phyloP scores from a whole-genome alignment of 2,329 filamentous ascomycete genomes.

The Ceratocystis cacaofunesta region DNA sequence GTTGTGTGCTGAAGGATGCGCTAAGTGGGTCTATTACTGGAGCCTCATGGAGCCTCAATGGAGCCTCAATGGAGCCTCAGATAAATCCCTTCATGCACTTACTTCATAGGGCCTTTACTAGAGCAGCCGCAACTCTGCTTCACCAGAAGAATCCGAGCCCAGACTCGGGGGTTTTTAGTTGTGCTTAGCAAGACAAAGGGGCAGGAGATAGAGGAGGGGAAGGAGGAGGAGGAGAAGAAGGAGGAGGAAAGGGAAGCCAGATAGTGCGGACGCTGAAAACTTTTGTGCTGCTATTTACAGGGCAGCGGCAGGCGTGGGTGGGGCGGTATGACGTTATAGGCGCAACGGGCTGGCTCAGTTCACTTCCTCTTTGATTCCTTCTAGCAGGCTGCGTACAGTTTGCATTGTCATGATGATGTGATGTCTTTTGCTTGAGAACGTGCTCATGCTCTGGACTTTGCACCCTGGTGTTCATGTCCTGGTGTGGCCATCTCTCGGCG shows the following conservation, averaged over 20 bases:
- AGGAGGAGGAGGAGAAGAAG: too few species aligned
- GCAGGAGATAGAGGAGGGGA: background rate
- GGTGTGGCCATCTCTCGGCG: background rate
- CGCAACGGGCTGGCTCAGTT: background rate
- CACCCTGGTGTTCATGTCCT: too few species aligned
- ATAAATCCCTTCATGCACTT: background rate
- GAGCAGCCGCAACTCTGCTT: background rate
- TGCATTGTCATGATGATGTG: too few species aligned
- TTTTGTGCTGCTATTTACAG: conserved; percentile 4
- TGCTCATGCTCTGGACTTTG: too few species aligned
- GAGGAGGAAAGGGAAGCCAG: background rate
- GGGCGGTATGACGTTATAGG: conserved; percentile 14
- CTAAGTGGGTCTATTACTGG: conserved; percentile 14
- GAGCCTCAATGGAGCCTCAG: conserved; percentile 6
- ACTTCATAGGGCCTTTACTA: background rate
- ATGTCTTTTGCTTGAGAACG: too few species aligned
- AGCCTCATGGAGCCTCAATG: conserved; percentile 16
- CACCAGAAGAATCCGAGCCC: background rate
- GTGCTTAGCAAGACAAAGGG: background rate
- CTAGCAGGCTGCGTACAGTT: background rate
- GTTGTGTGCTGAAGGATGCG: conserved; percentile 4
- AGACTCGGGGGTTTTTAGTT: background rate
- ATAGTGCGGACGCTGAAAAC: background rate
- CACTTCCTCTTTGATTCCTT: conserved; percentile 8
- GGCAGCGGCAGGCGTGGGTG: background rate